Conservation (phyloP, 345 rosid species). For the Conringia planisiliqua region DNA sequence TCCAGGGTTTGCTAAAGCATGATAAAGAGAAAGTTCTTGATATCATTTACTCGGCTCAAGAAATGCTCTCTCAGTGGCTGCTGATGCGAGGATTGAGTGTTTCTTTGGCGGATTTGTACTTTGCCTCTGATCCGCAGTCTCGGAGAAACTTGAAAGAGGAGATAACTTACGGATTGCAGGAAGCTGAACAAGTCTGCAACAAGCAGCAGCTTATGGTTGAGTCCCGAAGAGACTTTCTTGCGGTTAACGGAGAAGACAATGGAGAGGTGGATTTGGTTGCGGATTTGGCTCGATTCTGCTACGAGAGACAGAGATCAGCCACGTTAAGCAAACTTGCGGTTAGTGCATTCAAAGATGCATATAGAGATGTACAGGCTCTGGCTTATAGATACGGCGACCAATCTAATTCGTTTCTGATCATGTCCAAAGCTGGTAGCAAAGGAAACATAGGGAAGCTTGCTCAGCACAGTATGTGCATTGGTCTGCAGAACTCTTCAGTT, state of each 20-base stretch:
- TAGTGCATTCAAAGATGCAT: conserved; percentile 70
- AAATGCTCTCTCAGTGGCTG: conserved; percentile 88
- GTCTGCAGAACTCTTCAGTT: conserved; percentile 75
- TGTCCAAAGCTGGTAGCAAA: conserved; percentile 94
- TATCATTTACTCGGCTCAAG: conserved; percentile 62
- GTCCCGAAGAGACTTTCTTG: conserved; percentile 56
- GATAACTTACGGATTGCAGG: conserved; percentile 55
- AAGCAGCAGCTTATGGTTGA: conserved; percentile 72
- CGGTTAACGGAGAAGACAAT: conserved; percentile 41
- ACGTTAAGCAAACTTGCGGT: conserved; percentile 66
- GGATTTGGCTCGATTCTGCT: conserved; percentile 44
- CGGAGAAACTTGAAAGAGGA: conserved; percentile 66
- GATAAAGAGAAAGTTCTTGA: conserved; percentile 52
- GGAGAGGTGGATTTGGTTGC: conserved; percentile 29
- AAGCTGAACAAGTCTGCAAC: conserved; percentile 61
- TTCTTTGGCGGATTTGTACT: conserved; percentile 71
- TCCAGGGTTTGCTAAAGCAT: conserved; percentile 58
- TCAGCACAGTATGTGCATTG: conserved; percentile 90
- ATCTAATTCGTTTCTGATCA: conserved; percentile 65
- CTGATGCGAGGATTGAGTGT: conserved; percentile 75
- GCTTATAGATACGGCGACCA: conserved; percentile 54
- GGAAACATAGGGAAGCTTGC: conserved; percentile 74
- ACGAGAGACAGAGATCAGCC: conserved; percentile 78
- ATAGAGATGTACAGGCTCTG: conserved; percentile 70
- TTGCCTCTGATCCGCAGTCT: conserved; percentile 47